Evolutionary conservation across 2,329 filamentous ascomycete species (phyloP), one percentile per base, ranked within the genome.

Genomic region (Phaeomoniella chlamydospora): DNA sequence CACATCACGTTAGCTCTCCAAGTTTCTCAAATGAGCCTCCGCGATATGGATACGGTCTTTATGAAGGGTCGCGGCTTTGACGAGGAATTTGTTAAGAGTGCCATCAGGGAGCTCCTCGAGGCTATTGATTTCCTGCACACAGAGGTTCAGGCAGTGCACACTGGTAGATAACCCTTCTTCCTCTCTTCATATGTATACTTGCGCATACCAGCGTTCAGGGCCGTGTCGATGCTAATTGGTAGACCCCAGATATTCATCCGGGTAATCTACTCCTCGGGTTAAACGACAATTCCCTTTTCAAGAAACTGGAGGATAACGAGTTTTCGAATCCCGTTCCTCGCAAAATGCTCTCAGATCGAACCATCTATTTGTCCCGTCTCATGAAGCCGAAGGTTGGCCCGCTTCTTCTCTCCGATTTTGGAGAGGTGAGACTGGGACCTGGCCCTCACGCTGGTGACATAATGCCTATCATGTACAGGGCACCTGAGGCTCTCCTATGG

Each of bases 1-100:
- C 48, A 52, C 40, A 42, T 48, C 14, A 53, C 50, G 33, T 46
- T 54, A 22, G 43, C 39, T 2, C 41, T 37, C 2, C 40, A 45
- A 18, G 44, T 46, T 11, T 45, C 51, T 31, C 46, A 49, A 13
- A 31, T 35, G 15, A 49, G 49, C 37, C 17, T 51, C 33, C 44
- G 45, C 29, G 34, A 31, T n/a, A 34, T 52, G 18, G 45, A 48
- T 31, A 37, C 42, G 17, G 37, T 34, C 9, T 48, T 48, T 32
- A 37, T 40, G 1, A 37, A 50, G n/a, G n/a, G n/a, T n/a, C 26
- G 45, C 38, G n/a, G 40, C 39, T 10, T 14, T 52, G n/a, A 43
- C 46, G 10, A 43, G 36, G 33, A 33, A 39, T 33, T n/a, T 47
- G 4, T 33, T 48, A 15, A 41, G 41, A 31, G 38, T 40, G 29